Evolutionary conservation across 2,329 filamentous ascomycete genomes (phyloP).

Genomic region (Monilinia aucupariae): DNA sequence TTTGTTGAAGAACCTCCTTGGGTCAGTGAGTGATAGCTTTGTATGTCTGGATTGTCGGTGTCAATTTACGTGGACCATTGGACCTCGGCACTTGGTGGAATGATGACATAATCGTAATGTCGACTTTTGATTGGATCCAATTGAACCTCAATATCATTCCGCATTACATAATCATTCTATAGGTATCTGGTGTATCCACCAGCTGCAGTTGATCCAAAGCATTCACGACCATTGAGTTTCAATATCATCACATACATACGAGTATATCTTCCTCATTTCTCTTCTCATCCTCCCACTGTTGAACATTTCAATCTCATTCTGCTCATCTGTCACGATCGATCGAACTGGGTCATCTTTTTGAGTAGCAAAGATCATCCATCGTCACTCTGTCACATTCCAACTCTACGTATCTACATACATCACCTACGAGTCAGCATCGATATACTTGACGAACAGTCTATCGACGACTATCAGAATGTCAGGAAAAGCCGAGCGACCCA

Average conservation of each 20-base stretch:
- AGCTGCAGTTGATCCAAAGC: too few relatives aligned
- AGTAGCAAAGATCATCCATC: not conserved
- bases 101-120: constrained; percentile 23
- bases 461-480: constrained; percentile 23
- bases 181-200: too few relatives aligned
- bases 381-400: constrained; percentile 9
- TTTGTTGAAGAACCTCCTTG: constrained; percentile 7
- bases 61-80: constrained; percentile 2
- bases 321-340: not conserved
- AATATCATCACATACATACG: not conserved
- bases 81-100: constrained; percentile 15
- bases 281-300: not conserved
- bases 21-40: not conserved
- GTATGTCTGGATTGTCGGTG: constrained; percentile 9
- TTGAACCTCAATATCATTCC: not conserved
- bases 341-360: not conserved
- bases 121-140: not conserved
- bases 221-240: not conserved
- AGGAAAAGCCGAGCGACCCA: constrained; percentile 26
- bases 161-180: not conserved
- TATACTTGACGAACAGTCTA: constrained; percentile 8
- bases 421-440: not conserved
- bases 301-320: not conserved
- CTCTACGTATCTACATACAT: constrained; percentile 7
- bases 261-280: not conserved